Evolutionary conservation across 78 protist species (phyloP).

Genomic region (Cavenderia fasciculata): DNA sequence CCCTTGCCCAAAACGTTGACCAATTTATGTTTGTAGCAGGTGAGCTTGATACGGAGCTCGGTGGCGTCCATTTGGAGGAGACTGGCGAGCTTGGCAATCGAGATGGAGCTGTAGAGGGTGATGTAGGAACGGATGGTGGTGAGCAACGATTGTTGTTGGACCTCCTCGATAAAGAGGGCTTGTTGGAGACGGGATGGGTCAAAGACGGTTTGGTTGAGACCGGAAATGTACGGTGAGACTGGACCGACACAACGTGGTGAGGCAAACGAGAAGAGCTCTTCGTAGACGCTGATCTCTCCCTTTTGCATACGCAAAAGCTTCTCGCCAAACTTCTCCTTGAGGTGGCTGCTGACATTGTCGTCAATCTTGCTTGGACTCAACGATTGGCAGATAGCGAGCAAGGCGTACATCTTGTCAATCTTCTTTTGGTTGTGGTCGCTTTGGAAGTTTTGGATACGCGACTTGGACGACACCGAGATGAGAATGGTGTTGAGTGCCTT

Average conservation of each 20-base stretch:
- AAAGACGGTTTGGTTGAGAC: slow-evolving; percentile 32
- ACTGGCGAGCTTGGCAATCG: slow-evolving; percentile 68
- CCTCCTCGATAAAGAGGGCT: slow-evolving; percentile 74
- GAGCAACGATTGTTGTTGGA: slow-evolving; percentile 76
- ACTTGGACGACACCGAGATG: slow-evolving; percentile 51
- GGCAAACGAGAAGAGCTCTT: slow-evolving; percentile 81
- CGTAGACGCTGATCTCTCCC: slow-evolving; percentile 74
- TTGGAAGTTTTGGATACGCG: slow-evolving; percentile 58
- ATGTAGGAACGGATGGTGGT: slow-evolving; percentile 89
- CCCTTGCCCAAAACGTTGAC: slow-evolving; percentile 57
- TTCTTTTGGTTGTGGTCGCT: slow-evolving; percentile 84
- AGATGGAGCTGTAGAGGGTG: slow-evolving; percentile 89
- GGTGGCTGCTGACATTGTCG: slow-evolving; percentile 68
- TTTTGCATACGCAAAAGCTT: slow-evolving; percentile 77
- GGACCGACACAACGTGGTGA: slow-evolving; percentile 90
- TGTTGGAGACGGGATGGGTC: slow-evolving; percentile 78
- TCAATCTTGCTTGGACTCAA: slow-evolving; percentile 91
- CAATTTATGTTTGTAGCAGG: slow-evolving; percentile 89
- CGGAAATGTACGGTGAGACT: slow-evolving; percentile 55
- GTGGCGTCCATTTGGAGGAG: slow-evolving; percentile 76
- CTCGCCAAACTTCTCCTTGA: slow-evolving; percentile 89
- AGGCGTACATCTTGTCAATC: slow-evolving; percentile 91
- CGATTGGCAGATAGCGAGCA: slow-evolving; percentile 86
- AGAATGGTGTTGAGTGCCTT: slow-evolving; percentile 74
- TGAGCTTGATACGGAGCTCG: slow-evolving; percentile 69